Evolutionary conservation across 345 rosid genomes (phyloP).

Genomic region (Punica granatum): DNA sequence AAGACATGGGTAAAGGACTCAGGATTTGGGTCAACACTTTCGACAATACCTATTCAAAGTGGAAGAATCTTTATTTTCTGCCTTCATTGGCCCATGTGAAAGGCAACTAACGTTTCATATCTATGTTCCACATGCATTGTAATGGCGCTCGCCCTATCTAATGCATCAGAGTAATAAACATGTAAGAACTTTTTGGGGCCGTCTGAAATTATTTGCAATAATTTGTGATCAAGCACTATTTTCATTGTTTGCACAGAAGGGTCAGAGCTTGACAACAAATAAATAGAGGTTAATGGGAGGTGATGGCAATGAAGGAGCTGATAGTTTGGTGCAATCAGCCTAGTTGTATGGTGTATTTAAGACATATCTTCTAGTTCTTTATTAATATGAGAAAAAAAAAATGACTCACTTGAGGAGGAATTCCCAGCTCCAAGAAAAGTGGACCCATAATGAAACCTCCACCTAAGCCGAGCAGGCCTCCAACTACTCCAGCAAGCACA

Average conservation of each 20-base stretch:
- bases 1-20: background rate
- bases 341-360: background rate
- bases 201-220: background rate
- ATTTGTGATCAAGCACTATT: no score
- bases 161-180: background rate
- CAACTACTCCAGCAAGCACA: conserved; percentile 59
- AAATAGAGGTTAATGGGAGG: no score
- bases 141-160: background rate
- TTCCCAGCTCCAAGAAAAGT: conserved; percentile 61
- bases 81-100: background rate
- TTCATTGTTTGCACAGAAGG: no score
- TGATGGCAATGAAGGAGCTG: background rate
- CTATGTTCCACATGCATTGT: background rate
- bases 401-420: conserved; percentile 60
- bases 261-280: no score
- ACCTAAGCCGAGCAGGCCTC: conserved; percentile 74
- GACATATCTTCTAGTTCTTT: background rate
- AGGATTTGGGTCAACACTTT: background rate
- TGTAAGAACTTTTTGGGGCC: background rate
- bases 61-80: background rate
- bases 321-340: background rate
- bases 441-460: conserved; percentile 87
- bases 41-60: no score
- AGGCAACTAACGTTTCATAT: background rate
- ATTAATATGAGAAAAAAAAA: background rate